A percentile compares a stretch with the other conserved stretches of the same genome.
Evolutionary conservation across 306 rosid species (phyloP).

Genomic region (Medicago arabica): DNA sequence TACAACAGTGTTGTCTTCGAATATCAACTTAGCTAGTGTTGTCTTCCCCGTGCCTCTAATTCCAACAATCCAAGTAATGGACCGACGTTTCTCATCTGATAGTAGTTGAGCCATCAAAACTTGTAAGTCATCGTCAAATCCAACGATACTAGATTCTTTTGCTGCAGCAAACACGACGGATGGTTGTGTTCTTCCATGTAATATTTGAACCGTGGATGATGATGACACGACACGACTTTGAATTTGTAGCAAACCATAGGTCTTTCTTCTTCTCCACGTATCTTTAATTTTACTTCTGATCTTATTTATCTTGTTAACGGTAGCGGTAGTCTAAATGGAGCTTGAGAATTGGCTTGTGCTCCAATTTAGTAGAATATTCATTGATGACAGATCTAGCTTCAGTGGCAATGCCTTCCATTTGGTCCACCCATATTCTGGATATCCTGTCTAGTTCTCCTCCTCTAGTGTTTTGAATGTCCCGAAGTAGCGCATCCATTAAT

Average conservation of each 20-base stretch:
- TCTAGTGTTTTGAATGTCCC: not conserved
- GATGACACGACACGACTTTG: not conserved
- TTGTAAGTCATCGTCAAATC: slow-evolving; percentile 40
- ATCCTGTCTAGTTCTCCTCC: not conserved
- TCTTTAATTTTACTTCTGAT: slow-evolving; percentile 23
- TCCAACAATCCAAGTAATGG: slow-evolving; percentile 42
- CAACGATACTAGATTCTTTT: slow-evolving; percentile 13
- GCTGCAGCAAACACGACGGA: not conserved
- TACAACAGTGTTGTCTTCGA: not conserved
- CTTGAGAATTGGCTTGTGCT: not conserved
- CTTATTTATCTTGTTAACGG: not conserved
- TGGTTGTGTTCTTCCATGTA: not conserved
- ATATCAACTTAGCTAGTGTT: slow-evolving; percentile 38
- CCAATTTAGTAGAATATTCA: not conserved
- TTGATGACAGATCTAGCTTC: not conserved
- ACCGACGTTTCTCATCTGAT: not conserved
- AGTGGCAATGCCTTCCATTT: not conserved
- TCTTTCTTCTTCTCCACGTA: slow-evolving; percentile 13
- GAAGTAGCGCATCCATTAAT: slow-evolving; percentile 23
- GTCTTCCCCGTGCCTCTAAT: slow-evolving; percentile 51
- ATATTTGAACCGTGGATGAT: not conserved
- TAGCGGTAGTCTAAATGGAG: not conserved
- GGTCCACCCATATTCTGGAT: slow-evolving; percentile 18
- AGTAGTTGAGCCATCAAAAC: slow-evolving; percentile 26
- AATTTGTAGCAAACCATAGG: not conserved